Percentiles rank a stretch among this genome's conserved stretches.
phyloP scores from a whole-genome alignment of 257 asterid species.

The Nicotiana attenuata region DNA sequence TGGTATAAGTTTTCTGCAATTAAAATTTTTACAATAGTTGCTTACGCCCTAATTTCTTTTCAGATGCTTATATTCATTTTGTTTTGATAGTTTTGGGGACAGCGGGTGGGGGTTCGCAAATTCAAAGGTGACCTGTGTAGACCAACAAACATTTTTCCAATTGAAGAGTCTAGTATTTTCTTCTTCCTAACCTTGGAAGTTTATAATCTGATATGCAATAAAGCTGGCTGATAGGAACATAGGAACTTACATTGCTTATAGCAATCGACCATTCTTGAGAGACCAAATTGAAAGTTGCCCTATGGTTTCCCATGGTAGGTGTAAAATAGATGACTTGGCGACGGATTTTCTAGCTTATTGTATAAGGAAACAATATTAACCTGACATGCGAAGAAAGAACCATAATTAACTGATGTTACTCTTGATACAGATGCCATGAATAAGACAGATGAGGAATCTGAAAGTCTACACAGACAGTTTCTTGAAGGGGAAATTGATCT shows the following conservation, averaged over 20 bases:
- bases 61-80: background rate
- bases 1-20: too few relatives aligned
- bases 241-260: background rate
- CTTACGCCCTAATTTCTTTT: background rate
- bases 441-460: slow-evolving; percentile 70
- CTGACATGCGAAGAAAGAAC: background rate
- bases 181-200: background rate
- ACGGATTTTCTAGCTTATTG: background rate
- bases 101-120: background rate
- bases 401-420: background rate
- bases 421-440: slow-evolving; percentile 61
- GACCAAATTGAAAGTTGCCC: background rate
- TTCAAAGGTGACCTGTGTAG: background rate
- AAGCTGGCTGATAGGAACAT: background rate
- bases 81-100: background rate
- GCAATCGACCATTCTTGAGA: background rate
- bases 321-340: background rate
- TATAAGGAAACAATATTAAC: background rate
- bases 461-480: slow-evolving; percentile 70
- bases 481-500: slow-evolving; percentile 72
- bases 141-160: background rate
- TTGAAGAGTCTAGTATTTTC: background rate
- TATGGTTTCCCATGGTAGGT: background rate
- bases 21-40: too few relatives aligned
- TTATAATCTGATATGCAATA: background rate